Evolutionary conservation across 1,284 basidiomycete species (phyloP), one percentile per base, ranked within the genome.

Genomic region (Hypsizygus ulmarius): DNA sequence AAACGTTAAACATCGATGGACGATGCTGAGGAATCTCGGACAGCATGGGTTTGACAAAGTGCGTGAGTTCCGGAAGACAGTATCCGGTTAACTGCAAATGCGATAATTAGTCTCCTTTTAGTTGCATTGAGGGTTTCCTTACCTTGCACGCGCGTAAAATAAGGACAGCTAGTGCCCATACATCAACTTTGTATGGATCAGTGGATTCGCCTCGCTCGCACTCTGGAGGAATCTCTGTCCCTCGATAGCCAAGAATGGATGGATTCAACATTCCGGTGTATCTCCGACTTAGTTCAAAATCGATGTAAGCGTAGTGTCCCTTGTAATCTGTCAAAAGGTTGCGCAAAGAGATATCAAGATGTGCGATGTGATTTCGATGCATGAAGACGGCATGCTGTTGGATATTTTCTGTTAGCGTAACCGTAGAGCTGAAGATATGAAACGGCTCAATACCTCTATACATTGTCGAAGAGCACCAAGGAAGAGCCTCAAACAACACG

Each of bases 181-280:
- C 73, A 57, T 88, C 85, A 6, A 84, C 69, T 63, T 85, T 86
- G 63, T 77, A 88, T 4, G 84, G 81, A 63, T 86, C 76, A 37
- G 69, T 66, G 42, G 60, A 61, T 38, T 71, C 73, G 19, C 73
- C 75, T 15, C 62, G 61, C 55, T 82, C 82, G 40, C 78, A 74
- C 62, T 89, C 86, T 8, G 86, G 86, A n/a, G 85, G 82, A 12
- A 82, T 56, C 50, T 88, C 86, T 14, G 82, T 84, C 19, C 77
- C 77, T 25, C 77, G 73, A 59, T 70, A 70, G 35, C 66, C 67
- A 44, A 57, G 61, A 19, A 82, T 63, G 30, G 67, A 66, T 9
- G 75, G 72, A 51, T 59, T 57, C n/a, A 58, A 42, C 10, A 59
- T 42, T 36, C 64, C 63, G 35, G 75, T 67, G 57, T 79, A 81